Base-by-base conservation (phyloP, 2,329 filamentous ascomycete species). In the Colletotrichum sp. region DNA sequence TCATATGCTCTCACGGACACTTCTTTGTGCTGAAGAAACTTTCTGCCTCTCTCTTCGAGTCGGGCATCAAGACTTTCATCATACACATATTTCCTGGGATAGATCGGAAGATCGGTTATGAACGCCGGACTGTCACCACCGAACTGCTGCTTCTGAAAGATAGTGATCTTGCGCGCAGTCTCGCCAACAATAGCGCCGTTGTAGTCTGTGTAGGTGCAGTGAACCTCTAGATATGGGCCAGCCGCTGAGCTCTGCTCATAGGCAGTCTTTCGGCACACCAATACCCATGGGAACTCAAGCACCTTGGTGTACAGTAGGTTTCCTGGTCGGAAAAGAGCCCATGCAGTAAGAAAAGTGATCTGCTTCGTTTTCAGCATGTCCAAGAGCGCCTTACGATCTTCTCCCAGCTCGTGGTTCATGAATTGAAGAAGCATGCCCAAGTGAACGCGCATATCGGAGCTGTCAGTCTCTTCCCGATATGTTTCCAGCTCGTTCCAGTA, bases 361-460 rank as follows among this genome's bases (percentile, higher is more conserved):
- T 81, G 79, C 13, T 79, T 72, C n/a, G 80, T 80, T 26, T 78
- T 69, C 9, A 81, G 78, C 81, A 82, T 79, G 34, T 77, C 77
- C 13, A 80, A 75, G 18, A 79, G 78, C 0, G 60, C 44, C 8
- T 80, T 78, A 7, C 80, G 79, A 10, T 78, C 72, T 1, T 78
- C 69, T 26, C 79, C 78, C 21, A 82, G 44, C 69, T 82, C 81
- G 39, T 78, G 77, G 3, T 79, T 66, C 81, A 83, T 83, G 72
- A 83, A 82, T 4, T 80, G 76, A 32, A 82, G 81, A 3, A 83
- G 78, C 3, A 82, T 78, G 30, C 81, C 79, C 3, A 83, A 30
- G 57, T 83, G 80, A 30, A 78, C 62, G 18, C 77, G 77, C 10
- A 57, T 66, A 6, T 71, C 63, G 0, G 49, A 36, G 13, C 78